A percentile compares a stretch with the other conserved stretches of the same genome.
phyloP scores from a whole-genome alignment of 1,284 basidiomycete species.

The Ganoderma meredithae region DNA sequence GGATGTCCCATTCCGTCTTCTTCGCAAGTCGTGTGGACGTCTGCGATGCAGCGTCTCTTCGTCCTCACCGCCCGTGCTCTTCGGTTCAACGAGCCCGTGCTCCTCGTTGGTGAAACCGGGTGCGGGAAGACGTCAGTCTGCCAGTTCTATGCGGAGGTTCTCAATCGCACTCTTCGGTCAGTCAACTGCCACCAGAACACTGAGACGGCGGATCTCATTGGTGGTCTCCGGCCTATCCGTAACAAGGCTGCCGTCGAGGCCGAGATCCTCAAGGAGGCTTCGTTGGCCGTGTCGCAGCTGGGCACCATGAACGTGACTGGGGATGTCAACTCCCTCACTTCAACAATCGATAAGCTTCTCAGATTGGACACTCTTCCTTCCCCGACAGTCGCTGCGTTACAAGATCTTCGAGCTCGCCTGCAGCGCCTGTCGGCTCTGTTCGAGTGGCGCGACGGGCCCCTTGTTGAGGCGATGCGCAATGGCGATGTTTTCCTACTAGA shows the following conservation, averaged over 20 bases:
- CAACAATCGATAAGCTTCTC: constrained; percentile 46
- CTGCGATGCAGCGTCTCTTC: constrained; percentile 92
- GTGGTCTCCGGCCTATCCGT: constrained; percentile 92
- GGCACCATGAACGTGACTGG: constrained; percentile 45
- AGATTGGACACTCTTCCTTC: constrained; percentile 44
- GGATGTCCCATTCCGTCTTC: constrained; percentile 62
- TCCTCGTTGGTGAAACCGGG: constrained; percentile 98
- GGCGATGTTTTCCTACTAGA: constrained; percentile 94
- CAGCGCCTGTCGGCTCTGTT: constrained; percentile 78
- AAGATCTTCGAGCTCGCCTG: constrained; percentile 52
- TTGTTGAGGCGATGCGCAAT: constrained; percentile 89
- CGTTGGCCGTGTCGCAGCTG: constrained; percentile 48
- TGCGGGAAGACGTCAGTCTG: constrained; percentile 98
- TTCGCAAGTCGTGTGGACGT: constrained; percentile 85
- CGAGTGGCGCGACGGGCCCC: constrained; percentile 96
- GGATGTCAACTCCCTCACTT: constrained; percentile 47
- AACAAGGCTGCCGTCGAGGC: constrained; percentile 67
- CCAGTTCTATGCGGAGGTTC: constrained; percentile 83
- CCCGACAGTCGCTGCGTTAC: constrained; percentile 45
- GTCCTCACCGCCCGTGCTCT: constrained; percentile 85
- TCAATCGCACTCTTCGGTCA: constrained; percentile 69
- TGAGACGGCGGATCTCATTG: constrained; percentile 98
- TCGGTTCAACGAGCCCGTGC: constrained; percentile 91
- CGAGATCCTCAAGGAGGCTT: constrained; percentile 54
- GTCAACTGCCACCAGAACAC: constrained; percentile 99